phyloP scores from a whole-genome alignment of 257 asterid genomes.

The Solanum rostratum region DNA sequence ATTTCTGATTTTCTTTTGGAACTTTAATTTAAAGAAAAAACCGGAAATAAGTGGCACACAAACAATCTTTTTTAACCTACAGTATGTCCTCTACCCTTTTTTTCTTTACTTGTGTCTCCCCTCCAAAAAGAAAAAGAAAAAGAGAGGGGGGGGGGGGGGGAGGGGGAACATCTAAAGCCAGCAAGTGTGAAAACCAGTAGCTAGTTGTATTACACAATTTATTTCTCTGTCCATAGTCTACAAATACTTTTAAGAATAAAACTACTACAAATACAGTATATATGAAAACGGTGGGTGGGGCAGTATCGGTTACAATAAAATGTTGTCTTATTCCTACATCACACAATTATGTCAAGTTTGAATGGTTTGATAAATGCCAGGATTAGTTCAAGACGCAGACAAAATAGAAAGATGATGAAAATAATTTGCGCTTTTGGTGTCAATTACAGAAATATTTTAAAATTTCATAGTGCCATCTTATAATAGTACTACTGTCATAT shows the following conservation, averaged over 20 bases:
- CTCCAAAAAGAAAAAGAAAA: too few relatives aligned
- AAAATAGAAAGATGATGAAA: neutral
- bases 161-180: too few relatives aligned
- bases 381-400: neutral
- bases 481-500: neutral
- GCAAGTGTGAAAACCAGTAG: too few relatives aligned
- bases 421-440: too few relatives aligned
- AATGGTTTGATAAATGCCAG: neutral
- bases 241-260: neutral
- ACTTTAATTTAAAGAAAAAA: neutral
- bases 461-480: too few relatives aligned
- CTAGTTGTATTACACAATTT: neutral
- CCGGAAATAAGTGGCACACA: slow-evolving; percentile 39
- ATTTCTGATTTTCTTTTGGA: neutral
- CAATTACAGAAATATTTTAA: too few relatives aligned
- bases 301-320: neutral
- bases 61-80: slow-evolving; percentile 13
- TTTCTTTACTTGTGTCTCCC: too few relatives aligned
- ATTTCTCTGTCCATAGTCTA: too few relatives aligned
- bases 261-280: neutral
- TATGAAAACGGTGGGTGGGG: neutral
- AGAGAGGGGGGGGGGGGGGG: too few relatives aligned
- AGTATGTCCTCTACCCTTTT: too few relatives aligned
- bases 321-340: neutral
- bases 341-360: neutral